Conservation (phyloP, 306 rosid species). For the Corylus avellana region DNA sequence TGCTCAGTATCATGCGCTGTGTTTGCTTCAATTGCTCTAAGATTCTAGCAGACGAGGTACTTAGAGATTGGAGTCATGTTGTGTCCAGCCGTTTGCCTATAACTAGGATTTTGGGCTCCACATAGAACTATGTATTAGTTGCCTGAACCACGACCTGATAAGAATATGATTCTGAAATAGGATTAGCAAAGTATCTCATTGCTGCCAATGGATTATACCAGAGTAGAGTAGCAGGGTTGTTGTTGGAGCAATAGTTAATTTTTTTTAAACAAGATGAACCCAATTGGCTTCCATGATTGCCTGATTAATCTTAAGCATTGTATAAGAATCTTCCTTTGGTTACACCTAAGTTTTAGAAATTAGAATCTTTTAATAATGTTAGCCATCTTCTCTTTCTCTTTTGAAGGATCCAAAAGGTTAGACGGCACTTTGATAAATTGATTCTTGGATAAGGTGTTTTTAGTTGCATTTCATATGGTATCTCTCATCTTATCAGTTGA, state of each 20-base stretch:
- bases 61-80: not conserved
- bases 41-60: constrained; percentile 86
- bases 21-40: constrained; percentile 98
- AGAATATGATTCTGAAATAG: not conserved
- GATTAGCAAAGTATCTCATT: not conserved
- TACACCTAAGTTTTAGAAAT: not conserved
- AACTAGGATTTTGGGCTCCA: not conserved
- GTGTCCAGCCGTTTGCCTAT: no score
- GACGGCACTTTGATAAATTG: not conserved
- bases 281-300: not conserved
- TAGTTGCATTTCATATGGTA: not conserved
- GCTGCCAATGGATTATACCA: not conserved
- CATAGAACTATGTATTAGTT: constrained; percentile 3
- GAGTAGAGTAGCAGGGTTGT: not conserved
- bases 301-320: not conserved
- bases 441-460: not conserved
- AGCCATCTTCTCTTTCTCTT: not conserved
- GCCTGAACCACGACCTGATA: not conserved
- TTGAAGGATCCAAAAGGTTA: not conserved
- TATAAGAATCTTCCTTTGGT: not conserved
- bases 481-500: not conserved
- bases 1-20: constrained; percentile 74
- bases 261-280: not conserved
- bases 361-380: not conserved
- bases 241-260: not conserved